phyloP scores from a whole-genome alignment of 495 filamentous ascomycete genomes.

The Tuber aestivum region DNA sequence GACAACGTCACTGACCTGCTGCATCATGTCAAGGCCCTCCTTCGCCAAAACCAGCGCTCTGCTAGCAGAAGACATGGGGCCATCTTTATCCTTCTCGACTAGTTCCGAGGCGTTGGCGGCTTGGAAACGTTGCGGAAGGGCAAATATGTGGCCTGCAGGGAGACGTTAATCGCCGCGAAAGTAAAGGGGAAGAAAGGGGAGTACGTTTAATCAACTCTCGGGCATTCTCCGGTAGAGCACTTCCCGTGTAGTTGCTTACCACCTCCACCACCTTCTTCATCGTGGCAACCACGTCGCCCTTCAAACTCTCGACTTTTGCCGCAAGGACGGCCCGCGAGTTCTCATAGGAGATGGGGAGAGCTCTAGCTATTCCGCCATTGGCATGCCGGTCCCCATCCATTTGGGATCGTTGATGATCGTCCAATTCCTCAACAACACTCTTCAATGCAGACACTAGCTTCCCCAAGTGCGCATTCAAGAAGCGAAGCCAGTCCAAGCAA shows the following conservation, averaged over 20 bases:
- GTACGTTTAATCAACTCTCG: slow-evolving; percentile 61
- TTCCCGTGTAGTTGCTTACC: slow-evolving; percentile 76
- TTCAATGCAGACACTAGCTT: slow-evolving; percentile 64
- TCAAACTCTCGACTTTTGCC: slow-evolving; percentile 55
- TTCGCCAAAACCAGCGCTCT: slow-evolving; percentile 75
- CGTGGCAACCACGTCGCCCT: slow-evolving; percentile 66
- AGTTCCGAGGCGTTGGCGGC: slow-evolving; percentile 43
- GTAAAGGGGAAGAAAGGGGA: background rate
- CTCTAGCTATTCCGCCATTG: slow-evolving; percentile 11
- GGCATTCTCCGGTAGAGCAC: slow-evolving; percentile 78
- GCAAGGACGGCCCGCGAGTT: slow-evolving; percentile 43
- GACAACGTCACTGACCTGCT: slow-evolving; percentile 71
- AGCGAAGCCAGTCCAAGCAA: slow-evolving; percentile 67
- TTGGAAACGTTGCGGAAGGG: slow-evolving; percentile 70
- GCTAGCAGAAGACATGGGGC: slow-evolving; percentile 29
- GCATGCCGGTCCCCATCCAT: background rate
- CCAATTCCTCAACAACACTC: slow-evolving; percentile 67
- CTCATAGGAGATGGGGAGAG: slow-evolving; percentile 30
- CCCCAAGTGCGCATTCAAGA: slow-evolving; percentile 68
- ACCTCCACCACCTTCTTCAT: slow-evolving; percentile 69
- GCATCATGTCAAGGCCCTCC: slow-evolving; percentile 84
- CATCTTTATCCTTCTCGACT: slow-evolving; percentile 22
- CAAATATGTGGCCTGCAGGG: slow-evolving; percentile 55
- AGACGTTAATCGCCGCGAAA: background rate
- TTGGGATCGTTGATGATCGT: slow-evolving; percentile 45